Percentiles rank a stretch among this genome's conserved stretches.
Conservation (phyloP, 768 basidiomycete genomes). For the Trametes maxima region DNA sequence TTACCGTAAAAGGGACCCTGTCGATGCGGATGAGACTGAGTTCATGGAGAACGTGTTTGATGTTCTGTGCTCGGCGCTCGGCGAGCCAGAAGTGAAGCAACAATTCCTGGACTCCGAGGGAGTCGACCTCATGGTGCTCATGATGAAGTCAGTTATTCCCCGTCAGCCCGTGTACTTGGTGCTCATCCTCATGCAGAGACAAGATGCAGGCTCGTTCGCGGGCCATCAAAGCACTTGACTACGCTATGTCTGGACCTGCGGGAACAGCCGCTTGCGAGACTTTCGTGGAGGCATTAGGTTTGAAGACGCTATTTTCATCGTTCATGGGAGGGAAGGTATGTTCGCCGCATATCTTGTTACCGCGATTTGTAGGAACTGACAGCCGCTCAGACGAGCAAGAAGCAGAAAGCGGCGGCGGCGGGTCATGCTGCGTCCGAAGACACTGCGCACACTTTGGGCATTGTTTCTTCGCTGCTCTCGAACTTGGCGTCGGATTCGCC, state of each 20-base stretch:
- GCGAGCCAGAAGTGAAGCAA: slow-evolving; percentile 76
- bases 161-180: neutral
- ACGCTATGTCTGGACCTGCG: slow-evolving; percentile 80
- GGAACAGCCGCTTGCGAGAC: slow-evolving; percentile 73
- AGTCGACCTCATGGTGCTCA: slow-evolving; percentile 94
- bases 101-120: slow-evolving; percentile 91
- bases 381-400: slow-evolving; percentile 46
- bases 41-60: slow-evolving; percentile 99
- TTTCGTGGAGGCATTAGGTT: slow-evolving; percentile 85
- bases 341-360: neutral
- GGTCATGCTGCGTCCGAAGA: slow-evolving; percentile 72
- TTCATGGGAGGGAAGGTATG: slow-evolving; percentile 82
- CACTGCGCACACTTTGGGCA: slow-evolving; percentile 83
- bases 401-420: slow-evolving; percentile 52
- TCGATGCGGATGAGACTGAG: slow-evolving; percentile 87
- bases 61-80: slow-evolving; percentile 81
- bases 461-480: slow-evolving; percentile 84
- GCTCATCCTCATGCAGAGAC: slow-evolving; percentile 50
- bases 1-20: slow-evolving; percentile 85
- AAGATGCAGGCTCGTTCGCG: slow-evolving; percentile 80
- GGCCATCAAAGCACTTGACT: slow-evolving; percentile 89
- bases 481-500: slow-evolving; percentile 86
- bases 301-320: slow-evolving; percentile 87
- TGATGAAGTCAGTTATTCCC: slow-evolving; percentile 78
- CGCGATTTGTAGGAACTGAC: neutral